phyloP scores from a whole-genome alignment of 2,329 filamentous ascomycete genomes.

The Claviceps arundinis region DNA sequence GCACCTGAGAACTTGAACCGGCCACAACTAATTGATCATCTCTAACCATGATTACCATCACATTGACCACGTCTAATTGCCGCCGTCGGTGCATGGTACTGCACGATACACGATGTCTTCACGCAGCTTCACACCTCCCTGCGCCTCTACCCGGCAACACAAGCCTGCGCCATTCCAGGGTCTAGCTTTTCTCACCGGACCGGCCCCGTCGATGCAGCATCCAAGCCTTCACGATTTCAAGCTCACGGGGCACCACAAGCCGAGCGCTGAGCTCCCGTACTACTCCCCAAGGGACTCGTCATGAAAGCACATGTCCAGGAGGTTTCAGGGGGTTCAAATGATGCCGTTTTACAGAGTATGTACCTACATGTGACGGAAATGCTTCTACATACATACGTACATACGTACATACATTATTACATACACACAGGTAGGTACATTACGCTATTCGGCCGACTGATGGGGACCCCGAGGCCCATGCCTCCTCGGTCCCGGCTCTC shows the following conservation, averaged over 20 bases:
- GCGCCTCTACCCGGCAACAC: not conserved
- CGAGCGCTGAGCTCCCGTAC: not conserved
- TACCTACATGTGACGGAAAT: too few species aligned
- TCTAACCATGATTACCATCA: too few species aligned
- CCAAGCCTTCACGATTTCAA: not conserved
- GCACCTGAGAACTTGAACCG: not conserved
- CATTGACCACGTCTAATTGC: not conserved
- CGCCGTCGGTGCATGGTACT: not conserved
- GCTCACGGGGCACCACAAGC: not conserved
- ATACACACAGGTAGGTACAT: too few species aligned
- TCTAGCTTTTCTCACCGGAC: not conserved
- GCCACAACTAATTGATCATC: not conserved
- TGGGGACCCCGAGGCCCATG: not conserved
- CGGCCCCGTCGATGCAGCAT: not conserved
- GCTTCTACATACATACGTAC: too few species aligned
- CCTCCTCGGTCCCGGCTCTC: not conserved
- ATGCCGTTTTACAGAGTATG: not conserved
- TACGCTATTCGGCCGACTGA: not conserved
- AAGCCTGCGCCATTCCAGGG: not conserved
- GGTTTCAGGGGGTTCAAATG: not conserved
- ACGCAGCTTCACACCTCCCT: not conserved
- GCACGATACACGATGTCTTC: not conserved
- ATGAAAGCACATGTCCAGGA: not conserved
- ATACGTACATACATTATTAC: too few species aligned
- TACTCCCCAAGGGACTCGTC: not conserved